Evolutionary conservation across 164 flowering plant genomes (phyloP).

Genomic region (Akebia trifoliata): DNA sequence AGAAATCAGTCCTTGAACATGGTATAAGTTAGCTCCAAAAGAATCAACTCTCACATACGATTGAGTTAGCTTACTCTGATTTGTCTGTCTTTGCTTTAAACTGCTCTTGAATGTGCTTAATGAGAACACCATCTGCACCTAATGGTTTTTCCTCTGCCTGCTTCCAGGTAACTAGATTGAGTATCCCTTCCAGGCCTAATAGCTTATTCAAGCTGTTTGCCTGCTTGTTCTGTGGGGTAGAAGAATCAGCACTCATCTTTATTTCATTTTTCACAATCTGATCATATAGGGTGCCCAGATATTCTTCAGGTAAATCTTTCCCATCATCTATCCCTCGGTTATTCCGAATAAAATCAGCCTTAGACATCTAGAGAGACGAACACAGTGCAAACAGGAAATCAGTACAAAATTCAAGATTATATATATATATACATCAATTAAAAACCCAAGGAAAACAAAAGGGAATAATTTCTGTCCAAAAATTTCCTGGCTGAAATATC

Average conservation of each 20-base stretch:
- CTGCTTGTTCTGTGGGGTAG: constrained; percentile 82
- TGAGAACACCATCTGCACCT: constrained; percentile 87
- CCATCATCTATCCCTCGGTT: constrained; percentile 99
- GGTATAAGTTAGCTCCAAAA: background rate
- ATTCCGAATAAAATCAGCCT: constrained; percentile 93
- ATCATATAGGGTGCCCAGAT: constrained; percentile 82
- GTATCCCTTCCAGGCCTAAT: constrained; percentile 89
- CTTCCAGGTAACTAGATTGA: constrained; percentile 83
- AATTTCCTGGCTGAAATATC: background rate
- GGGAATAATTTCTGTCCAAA: background rate
- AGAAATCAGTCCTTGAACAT: too few relatives aligned
- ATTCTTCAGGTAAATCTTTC: constrained; percentile 91
- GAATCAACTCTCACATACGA: background rate
- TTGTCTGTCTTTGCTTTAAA: constrained; percentile 83
- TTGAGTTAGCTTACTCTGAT: constrained; percentile 68
- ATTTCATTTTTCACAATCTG: constrained; percentile 95
- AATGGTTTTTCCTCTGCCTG: constrained; percentile 89
- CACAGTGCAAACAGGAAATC: constrained; percentile 14
- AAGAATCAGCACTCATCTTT: constrained; percentile 81
- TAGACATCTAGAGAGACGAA: constrained; percentile 66
- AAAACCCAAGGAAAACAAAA: background rate
- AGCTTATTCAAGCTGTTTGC: constrained; percentile 77
- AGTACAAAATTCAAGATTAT: constrained; percentile 15
- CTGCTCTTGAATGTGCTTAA: constrained; percentile 93
- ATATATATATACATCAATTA: background rate